Evolutionary conservation across 345 rosid species (phyloP), one percentile per base, ranked within the genome.

Genomic region (Acer saccharum): DNA sequence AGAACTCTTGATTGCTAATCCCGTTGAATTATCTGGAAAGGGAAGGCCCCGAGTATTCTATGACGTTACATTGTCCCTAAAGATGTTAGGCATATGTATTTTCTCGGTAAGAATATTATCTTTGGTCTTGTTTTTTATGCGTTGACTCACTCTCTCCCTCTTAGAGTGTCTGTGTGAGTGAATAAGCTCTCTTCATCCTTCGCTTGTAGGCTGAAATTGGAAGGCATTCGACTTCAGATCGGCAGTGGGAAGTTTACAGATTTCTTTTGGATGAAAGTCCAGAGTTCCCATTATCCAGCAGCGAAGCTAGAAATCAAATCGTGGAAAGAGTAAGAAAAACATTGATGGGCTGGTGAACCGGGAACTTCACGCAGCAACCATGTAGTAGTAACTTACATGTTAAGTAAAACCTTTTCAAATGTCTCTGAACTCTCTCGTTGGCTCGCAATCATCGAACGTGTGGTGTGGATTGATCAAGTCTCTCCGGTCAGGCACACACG

Each of bases 191-290:
- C 11, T 68, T 43, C 25, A 20, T 52, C 25, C 60, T 55, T 72
- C 7, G 0, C 39, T 41, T 77, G 64, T 71, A 89, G 95, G 93
- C 93, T 78, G 95, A 92, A 77, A 90, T 91, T 60, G 92, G 91
- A 81, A 86, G 95, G 73, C 90, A 87, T 75, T 84, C 90, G 0
- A 73, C 89, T 11, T 72, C 71, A 20, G 89, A 83, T 66, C 76
- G 91, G 7, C 89, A 92, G 69, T 92, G 95, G 97, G 95, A 91
- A 88, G 92, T 90, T 48, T 90, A 91, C 81, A 88, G 97, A 64
- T 89, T 92, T 82, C 95, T 90, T 65, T 74, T 92, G 81, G 89
- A 86, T 46, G 95, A 92, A 77, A 87, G 79, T 76, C 75, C 68
- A n/a, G 92, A 89, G 48, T 84, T 85, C 65, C 89, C 89, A 6